phyloP scores from a whole-genome alignment of 2,329 filamentous ascomycete genomes.

The Fusarium neocosmosporiellum region DNA sequence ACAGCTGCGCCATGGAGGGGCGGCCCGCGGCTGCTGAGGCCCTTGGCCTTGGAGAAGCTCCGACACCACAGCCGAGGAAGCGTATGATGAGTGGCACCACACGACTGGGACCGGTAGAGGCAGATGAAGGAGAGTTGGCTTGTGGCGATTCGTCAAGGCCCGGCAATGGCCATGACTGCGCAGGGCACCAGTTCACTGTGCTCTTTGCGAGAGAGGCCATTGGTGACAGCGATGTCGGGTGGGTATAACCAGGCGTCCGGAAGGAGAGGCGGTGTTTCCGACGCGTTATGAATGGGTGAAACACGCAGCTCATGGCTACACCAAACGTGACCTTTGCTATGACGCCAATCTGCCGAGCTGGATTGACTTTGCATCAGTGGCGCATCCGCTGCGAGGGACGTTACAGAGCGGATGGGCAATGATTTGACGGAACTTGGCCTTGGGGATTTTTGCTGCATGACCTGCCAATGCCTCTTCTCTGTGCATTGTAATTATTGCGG shows the following conservation, averaged over 20 bases:
- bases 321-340: neutral
- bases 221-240: neutral
- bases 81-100: constrained; percentile 9
- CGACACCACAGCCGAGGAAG: constrained; percentile 13
- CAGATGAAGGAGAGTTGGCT: neutral
- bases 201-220: neutral
- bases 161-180: neutral
- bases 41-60: neutral
- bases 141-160: neutral
- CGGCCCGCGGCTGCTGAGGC: constrained; percentile 5
- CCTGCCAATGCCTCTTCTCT: neutral
- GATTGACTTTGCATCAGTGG: constrained; percentile 1
- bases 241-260: constrained; percentile 2
- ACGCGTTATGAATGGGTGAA: neutral
- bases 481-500: neutral
- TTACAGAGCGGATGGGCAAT: neutral
- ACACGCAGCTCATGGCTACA: neutral
- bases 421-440: neutral
- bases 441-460: neutral
- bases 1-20: constrained; percentile 9
- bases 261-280: neutral
- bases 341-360: neutral
- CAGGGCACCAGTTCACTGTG: neutral
- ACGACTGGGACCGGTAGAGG: neutral
- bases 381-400: neutral